Percentiles rank a stretch among this genome's conserved stretches.
These are phyloP conservation scores for Kluyveromyces dobzhanskii DNA, from an alignment of 805 yeast genomes.

Conservation along the genomic window DNA sequence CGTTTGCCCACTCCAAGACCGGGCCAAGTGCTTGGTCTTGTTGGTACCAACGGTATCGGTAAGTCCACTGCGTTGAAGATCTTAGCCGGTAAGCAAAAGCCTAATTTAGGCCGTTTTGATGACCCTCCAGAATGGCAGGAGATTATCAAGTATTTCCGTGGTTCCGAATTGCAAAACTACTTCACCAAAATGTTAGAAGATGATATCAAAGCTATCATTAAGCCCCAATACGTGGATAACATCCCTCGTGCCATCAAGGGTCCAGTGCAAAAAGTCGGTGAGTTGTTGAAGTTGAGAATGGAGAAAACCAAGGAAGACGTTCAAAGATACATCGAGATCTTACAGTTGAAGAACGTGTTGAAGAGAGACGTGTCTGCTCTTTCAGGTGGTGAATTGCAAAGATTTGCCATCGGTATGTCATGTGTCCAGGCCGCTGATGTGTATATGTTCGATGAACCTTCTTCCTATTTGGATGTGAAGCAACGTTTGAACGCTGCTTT, in stretches of 20 bases:
- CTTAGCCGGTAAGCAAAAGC: constrained; percentile 95
- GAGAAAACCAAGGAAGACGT: constrained; percentile 59
- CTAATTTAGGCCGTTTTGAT: constrained; percentile 88
- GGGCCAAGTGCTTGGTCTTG: constrained; percentile 95
- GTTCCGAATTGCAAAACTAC: constrained; percentile 93
- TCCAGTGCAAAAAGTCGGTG: constrained; percentile 79
- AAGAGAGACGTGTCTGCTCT: constrained; percentile 83
- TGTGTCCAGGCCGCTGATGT: constrained; percentile 93
- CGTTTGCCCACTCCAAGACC: constrained; percentile 98
- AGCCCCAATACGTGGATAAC: constrained; percentile 98
- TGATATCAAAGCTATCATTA: constrained; percentile 90
- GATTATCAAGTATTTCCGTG: constrained; percentile 84
- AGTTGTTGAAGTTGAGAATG: constrained; percentile 63
- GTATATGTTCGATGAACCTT: constrained; percentile 99
- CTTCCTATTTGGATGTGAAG: constrained; percentile 95
- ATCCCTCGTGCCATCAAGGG: constrained; percentile 94
- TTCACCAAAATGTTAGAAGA: constrained; percentile 92
- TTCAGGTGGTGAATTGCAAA: constrained; percentile 98
- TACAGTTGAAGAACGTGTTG: constrained; percentile 70
- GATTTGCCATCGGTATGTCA: constrained; percentile 97
- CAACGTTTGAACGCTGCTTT: constrained; percentile 97
- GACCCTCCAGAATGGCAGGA: constrained; percentile 98
- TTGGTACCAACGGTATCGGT: constrained; percentile 99
- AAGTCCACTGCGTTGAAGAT: constrained; percentile 95
- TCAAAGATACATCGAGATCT: constrained; percentile 53